phyloP scores from a whole-genome alignment of 441 rosid species.

The Gossypium schwendimanii region DNA sequence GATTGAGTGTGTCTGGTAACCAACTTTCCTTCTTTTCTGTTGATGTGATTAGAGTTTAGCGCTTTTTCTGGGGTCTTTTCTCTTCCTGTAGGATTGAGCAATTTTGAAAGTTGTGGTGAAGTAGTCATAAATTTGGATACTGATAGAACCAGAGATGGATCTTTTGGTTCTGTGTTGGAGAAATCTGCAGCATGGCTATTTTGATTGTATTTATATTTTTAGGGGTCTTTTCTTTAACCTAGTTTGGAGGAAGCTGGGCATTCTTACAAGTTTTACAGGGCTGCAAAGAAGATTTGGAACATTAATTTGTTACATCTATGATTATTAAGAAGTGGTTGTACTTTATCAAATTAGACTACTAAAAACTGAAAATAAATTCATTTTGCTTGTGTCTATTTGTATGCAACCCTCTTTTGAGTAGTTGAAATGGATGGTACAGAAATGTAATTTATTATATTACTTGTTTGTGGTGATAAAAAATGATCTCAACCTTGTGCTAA shows the following conservation, averaged over 20 bases:
- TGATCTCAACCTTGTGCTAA: not conserved
- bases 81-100: not conserved
- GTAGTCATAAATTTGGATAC: not conserved
- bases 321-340: not conserved
- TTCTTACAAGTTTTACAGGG: not conserved
- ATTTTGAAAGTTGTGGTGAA: not conserved
- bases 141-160: not conserved
- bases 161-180: not conserved
- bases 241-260: not conserved
- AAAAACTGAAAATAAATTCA: not conserved
- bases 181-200: not conserved
- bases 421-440: not conserved
- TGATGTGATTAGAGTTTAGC: not conserved
- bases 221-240: not conserved
- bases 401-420: not conserved
- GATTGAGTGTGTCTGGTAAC: not conserved
- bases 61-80: not conserved
- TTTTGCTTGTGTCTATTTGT: not conserved
- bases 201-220: not conserved
- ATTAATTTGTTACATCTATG: not conserved
- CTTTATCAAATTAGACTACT: constrained; percentile 1
- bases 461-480: not conserved
- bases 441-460: not conserved
- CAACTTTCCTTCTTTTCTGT: not conserved
- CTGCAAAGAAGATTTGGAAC: not conserved